Conservation (phyloP, 352 stramenopile species). For the Ochromonadaceae sp. region DNA sequence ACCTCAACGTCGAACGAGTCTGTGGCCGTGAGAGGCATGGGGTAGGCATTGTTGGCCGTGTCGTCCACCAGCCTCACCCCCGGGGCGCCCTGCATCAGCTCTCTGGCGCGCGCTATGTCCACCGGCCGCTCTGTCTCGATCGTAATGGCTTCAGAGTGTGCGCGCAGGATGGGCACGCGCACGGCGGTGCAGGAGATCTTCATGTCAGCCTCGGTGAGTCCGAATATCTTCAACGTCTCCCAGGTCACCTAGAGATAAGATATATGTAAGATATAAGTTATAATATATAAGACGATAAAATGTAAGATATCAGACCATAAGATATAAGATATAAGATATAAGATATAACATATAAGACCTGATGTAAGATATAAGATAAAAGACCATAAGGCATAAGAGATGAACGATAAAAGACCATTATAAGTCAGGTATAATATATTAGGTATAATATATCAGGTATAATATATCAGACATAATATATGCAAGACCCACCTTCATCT, state of each 20-base stretch:
- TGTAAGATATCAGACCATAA: too few relatives aligned
- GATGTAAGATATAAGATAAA: too few relatives aligned
- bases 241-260: too few relatives aligned
- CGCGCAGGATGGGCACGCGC: slow-evolving; percentile 86
- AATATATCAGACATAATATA: too few relatives aligned
- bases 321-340: too few relatives aligned
- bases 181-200: slow-evolving; percentile 72
- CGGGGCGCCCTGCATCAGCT: slow-evolving; percentile 57
- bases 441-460: too few relatives aligned
- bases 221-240: slow-evolving; percentile 96
- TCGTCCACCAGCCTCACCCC: slow-evolving; percentile 86
- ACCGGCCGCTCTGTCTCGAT: slow-evolving; percentile 78
- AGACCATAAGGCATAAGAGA: too few relatives aligned
- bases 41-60: slow-evolving; percentile 61
- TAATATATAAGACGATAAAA: too few relatives aligned
- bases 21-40: slow-evolving; percentile 90
- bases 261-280: too few relatives aligned
- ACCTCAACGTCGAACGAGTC: slow-evolving; percentile 96
- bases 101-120: slow-evolving; percentile 54
- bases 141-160: slow-evolving; percentile 88
- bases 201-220: slow-evolving; percentile 54
- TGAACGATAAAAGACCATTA: too few relatives aligned
- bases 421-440: too few relatives aligned
- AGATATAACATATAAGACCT: too few relatives aligned
- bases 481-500: slow-evolving; percentile 98